Conservation (phyloP, 305 asterid species). For the Solanum hybrid region DNA sequence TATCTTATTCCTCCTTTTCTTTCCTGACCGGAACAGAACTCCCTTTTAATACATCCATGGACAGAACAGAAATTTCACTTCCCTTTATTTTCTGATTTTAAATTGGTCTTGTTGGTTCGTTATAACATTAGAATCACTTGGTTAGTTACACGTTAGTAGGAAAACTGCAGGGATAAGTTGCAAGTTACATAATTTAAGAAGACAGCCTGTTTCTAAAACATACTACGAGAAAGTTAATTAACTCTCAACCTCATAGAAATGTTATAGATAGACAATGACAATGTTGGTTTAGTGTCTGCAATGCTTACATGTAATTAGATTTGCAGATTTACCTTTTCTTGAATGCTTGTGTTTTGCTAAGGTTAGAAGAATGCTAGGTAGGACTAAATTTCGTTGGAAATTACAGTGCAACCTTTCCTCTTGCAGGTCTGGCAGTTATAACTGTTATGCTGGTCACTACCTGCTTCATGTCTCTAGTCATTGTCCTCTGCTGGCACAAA, state of each 20-base stretch:
- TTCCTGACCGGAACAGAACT: not conserved
- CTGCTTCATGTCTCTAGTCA: constrained; percentile 75
- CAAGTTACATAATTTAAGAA: not conserved
- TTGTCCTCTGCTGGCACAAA: constrained; percentile 71
- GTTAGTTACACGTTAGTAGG: not conserved
- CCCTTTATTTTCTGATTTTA: not conserved
- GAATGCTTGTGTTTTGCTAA: not conserved
- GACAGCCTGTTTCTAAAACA: not conserved
- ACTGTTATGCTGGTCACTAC: constrained; percentile 94
- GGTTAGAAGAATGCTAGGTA: not conserved
- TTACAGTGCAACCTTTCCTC: not conserved
- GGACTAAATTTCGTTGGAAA: not conserved
- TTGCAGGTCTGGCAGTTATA: constrained; percentile 80
- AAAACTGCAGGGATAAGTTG: not conserved
- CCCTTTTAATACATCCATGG: not conserved
- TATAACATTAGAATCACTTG: not conserved
- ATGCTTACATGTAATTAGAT: not conserved
- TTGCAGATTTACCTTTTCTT: not conserved
- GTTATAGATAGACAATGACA: not conserved
- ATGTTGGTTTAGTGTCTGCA: not conserved
- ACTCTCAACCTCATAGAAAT: not conserved
- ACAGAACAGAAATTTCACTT: not conserved
- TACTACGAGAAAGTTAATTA: not conserved
- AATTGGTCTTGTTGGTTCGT: not conserved
- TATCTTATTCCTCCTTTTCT: not conserved